Evolutionary conservation across 139 green algal genomes (phyloP).

Genomic region (Desmodesmus armatus): DNA sequence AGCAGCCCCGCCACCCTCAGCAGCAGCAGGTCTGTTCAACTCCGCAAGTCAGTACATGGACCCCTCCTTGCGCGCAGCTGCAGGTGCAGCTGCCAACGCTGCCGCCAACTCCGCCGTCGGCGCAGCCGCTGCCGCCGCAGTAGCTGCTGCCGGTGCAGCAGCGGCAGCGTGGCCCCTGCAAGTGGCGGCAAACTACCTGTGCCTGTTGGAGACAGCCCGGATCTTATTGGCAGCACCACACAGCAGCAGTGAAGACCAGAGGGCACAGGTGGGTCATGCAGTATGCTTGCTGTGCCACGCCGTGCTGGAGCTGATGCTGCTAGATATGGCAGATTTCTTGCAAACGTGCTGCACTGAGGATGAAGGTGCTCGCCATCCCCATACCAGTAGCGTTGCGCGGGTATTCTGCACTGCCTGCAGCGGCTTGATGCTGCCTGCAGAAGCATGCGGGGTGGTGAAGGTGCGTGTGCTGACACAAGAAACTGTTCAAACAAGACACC

Average conservation of each 20-base stretch:
- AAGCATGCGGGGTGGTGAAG: too few species aligned
- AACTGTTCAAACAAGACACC: not conserved
- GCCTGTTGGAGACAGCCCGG: constrained; percentile 67
- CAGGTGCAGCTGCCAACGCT: constrained; percentile 9
- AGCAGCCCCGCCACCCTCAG: not conserved
- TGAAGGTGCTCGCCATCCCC: too few species aligned
- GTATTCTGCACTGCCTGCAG: too few species aligned
- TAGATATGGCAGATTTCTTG: too few species aligned
- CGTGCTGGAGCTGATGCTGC: too few species aligned
- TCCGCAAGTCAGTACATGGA: constrained; percentile 1
- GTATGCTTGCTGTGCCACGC: too few species aligned
- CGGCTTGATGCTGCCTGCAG: too few species aligned
- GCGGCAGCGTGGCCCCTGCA: constrained; percentile 57
- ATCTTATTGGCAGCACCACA: constrained; percentile 65
- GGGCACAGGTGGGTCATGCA: not conserved
- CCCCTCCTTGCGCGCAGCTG: not conserved
- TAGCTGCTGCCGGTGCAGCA: constrained; percentile 45
- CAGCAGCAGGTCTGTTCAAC: not conserved
- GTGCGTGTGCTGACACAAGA: too few species aligned
- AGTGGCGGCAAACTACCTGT: constrained; percentile 74
- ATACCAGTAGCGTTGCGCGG: too few species aligned
- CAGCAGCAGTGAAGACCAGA: not conserved
- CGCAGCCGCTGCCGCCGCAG: constrained; percentile 35
- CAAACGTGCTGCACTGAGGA: too few species aligned
- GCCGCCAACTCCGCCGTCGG: constrained; percentile 14